Evolutionary conservation across 2,329 filamentous ascomycete genomes (phyloP), one percentile per base, ranked within the genome.

Genomic region (Pseudonectria buxi): DNA sequence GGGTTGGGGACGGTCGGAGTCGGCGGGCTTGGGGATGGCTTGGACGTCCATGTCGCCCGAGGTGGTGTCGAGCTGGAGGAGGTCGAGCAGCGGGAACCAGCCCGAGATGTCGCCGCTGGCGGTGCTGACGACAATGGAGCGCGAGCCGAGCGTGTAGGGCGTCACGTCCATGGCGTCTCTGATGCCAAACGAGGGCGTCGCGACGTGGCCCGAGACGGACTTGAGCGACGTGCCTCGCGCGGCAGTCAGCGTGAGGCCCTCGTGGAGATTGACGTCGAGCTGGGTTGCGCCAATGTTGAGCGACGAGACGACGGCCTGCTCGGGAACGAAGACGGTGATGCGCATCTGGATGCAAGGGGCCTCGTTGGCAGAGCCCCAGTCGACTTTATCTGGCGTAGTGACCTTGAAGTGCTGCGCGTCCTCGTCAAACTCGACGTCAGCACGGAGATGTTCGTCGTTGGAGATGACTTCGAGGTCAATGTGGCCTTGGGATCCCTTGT

Each of bases 1-100:
- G 0, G 64, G 49, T 13, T 55, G 54, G 7, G 62, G 59, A 6
- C 44, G 31, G n/a, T 56, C 44, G 7, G 55, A 43, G 26, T 61
- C 53, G n/a, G 47, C 62, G 1, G 56, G 51, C 44, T 69, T 57
- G 6, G 68, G 68, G 10, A 53, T 56, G 35, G 76, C 54, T 24
- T 57, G 58, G 4, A 61, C 57, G 12, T 39, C 39, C 37, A 75
- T 53, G 34, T 57, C 46, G 30, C 72, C 73, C 0, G 71, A 68
- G 0, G 58, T 56, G 7, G 67, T 63, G 13, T 55, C 45, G n/a
- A 75, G 51, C 13, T 58, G 54, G 10, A 77, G 61, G 22, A 63
- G 53, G 46, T 74, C 68, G 49, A 67, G 69, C 2, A 76, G 57
- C 1, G 72, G 69, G 58, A 69, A 75, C 51, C 61, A 64, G 22